Base-by-base conservation (phyloP, 176 grass and related monocot genomes). In the Avena sativa region DNA sequence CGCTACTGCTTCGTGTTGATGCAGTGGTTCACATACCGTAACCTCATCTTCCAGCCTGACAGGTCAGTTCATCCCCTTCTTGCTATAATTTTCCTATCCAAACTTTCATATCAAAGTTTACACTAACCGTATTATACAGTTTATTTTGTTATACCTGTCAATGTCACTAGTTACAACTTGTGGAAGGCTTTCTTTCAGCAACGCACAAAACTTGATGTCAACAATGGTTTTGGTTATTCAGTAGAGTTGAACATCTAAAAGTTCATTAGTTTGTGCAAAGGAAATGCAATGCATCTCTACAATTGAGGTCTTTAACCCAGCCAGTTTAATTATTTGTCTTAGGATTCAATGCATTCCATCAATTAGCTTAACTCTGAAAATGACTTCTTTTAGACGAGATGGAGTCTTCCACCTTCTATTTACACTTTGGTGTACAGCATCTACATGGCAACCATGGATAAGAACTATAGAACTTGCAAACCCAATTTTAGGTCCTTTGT, bases 21-120 rank as follows among this genome's bases (percentile, higher is more conserved):
- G 77, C 92, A 98, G 96, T 98, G 96, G 96, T 98, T 98, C 83
- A 86, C 89, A 86, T 98, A 98, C 86, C 87, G 89, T 32, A 94
- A 98, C 79, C 92, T 98, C 34, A 47, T 98, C 64, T 95, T 91
- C 89, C 86, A 92, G 79, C 93, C 93, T 61, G 96, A 98, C 92
- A 98, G 96, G 96, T 98, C 74, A 65, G 49, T 2, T 1, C 59
- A n/a, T 68, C 81, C 60, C 40, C 32, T 63, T 62, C 40, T 67
- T 83, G 12, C 23, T 8, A 30, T 23, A 46, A 2, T 62, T 50
- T 10, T 21, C 25, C 12, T 34, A 1, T 28, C 16, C 6, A 2
- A 3, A 38, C 30, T 9, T 68, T 1, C 65, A 38, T 17, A 17
- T 7, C 40, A 43, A 6, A 43, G 30, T 63, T 2, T 36, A 71